These are phyloP conservation scores for Calocybe indica DNA, from an alignment of 768 basidiomycete species.

Conservation along the genomic window DNA sequence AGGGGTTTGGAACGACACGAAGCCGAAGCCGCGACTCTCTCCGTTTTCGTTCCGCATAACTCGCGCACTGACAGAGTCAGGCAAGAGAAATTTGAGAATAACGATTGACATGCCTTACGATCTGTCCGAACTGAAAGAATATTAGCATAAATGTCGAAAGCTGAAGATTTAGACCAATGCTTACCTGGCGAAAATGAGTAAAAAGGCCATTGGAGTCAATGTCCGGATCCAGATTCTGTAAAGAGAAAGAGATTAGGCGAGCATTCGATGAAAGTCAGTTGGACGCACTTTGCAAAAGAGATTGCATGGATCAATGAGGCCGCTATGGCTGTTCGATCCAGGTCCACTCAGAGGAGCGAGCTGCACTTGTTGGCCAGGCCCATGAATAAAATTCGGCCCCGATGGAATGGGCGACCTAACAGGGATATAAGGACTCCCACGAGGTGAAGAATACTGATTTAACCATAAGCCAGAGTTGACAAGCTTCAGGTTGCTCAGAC, in stretches of 20 bases:
- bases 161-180: constrained; percentile 9
- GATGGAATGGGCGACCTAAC: constrained; percentile 37
- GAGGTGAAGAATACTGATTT: constrained; percentile 58
- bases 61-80: constrained; percentile 55
- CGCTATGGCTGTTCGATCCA: constrained; percentile 79
- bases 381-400: constrained; percentile 62
- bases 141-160: constrained; percentile 11
- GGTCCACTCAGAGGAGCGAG: constrained; percentile 68
- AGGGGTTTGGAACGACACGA: constrained; percentile 81
- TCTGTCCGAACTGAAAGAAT: constrained; percentile 67
- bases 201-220: constrained; percentile 85
- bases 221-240: constrained; percentile 75
- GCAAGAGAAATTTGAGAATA: neutral
- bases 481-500: constrained; percentile 5
- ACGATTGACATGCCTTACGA: constrained; percentile 61
- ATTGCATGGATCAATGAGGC: constrained; percentile 87
- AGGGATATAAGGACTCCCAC: constrained; percentile 40
- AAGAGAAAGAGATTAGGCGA: neutral
- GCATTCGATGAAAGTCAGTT: neutral
- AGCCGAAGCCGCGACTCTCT: constrained; percentile 84
- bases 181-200: constrained; percentile 74
- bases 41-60: constrained; percentile 87
- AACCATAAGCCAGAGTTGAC: neutral
- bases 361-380: constrained; percentile 88
- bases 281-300: constrained; percentile 74